Evolutionary conservation across 805 yeast species (phyloP).

Genomic region (Scheffersomyces coipomensis): DNA sequence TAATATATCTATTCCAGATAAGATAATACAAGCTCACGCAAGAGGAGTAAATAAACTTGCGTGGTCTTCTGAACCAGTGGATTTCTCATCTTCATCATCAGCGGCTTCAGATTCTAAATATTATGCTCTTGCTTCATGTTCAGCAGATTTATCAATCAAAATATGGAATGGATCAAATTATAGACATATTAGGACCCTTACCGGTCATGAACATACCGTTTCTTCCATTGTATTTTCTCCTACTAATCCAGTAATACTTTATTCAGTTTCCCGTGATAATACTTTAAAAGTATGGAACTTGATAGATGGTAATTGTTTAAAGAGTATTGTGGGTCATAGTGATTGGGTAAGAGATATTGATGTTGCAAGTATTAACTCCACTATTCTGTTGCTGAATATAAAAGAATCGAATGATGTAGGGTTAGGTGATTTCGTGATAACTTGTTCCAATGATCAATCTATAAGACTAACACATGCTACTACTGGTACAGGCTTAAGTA

Average conservation of each 20-base stretch:
- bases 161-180: conserved; percentile 65
- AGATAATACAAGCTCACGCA: conserved; percentile 72
- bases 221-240: conserved; percentile 58
- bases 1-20: conserved; percentile 57
- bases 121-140: conserved; percentile 47
- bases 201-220: conserved; percentile 88
- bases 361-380: conserved; percentile 18
- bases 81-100: conserved; percentile 10
- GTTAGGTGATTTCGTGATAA: conserved; percentile 57
- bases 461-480: conserved; percentile 64
- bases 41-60: conserved; percentile 58
- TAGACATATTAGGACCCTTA: conserved; percentile 57
- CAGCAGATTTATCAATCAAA: conserved; percentile 57
- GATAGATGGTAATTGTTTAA: conserved; percentile 61
- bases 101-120: conserved; percentile 3
- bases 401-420: conserved; percentile 6
- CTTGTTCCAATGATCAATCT: conserved; percentile 80
- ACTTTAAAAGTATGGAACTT: conserved; percentile 67
- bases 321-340: conserved; percentile 72
- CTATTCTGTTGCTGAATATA: conserved; percentile 9
- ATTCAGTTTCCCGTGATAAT: conserved; percentile 65
- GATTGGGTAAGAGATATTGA: conserved; percentile 85
- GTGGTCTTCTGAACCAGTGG: conserved; percentile 47
- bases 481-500: conserved; percentile 65
- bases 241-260: conserved; percentile 44